Percentiles rank a stretch among this genome's conserved stretches.
Conservation (phyloP, 106 monocot genomes). For the Amphibolis antarctica region DNA sequence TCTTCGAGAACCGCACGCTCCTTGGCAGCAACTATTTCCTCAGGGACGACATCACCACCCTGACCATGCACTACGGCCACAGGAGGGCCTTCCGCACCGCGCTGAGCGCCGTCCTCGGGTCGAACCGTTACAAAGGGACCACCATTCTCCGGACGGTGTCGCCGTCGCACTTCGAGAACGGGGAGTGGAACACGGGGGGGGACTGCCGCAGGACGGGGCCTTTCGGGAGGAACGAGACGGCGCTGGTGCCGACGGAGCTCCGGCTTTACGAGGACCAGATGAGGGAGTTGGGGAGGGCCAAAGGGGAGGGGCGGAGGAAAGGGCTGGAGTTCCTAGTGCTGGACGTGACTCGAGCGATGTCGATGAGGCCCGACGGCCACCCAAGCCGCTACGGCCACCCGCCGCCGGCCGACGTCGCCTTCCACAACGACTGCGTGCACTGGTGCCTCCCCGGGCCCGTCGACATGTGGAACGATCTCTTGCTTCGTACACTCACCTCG, state of each 20-base stretch:
- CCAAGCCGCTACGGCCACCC: slow-evolving; percentile 43
- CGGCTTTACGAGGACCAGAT: slow-evolving; percentile 25
- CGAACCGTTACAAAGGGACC: slow-evolving; percentile 8
- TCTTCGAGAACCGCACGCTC: slow-evolving; percentile 13
- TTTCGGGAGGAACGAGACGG: slow-evolving; percentile 16
- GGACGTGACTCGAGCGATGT: slow-evolving; percentile 27
- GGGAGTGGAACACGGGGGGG: slow-evolving; percentile 44
- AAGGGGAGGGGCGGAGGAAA: slow-evolving; percentile 14
- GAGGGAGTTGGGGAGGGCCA: slow-evolving; percentile 27
- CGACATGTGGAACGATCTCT: slow-evolving; percentile 23
- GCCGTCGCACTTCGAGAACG: slow-evolving; percentile 35
- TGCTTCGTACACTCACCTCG: neutral
- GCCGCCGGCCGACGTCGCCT: slow-evolving; percentile 10
- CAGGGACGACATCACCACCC: slow-evolving; percentile 6
- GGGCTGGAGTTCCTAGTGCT: slow-evolving; percentile 29
- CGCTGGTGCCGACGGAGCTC: slow-evolving; percentile 11
- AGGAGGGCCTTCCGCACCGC: slow-evolving; percentile 30
- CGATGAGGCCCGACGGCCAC: slow-evolving; percentile 47
- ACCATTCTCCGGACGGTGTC: slow-evolving; percentile 29
- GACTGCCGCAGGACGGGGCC: slow-evolving; percentile 31
- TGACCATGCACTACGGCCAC: slow-evolving; percentile 23
- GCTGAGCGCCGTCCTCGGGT: slow-evolving; percentile 12
- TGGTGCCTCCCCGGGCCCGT: slow-evolving; percentile 63
- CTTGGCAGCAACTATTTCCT: slow-evolving; percentile 32
- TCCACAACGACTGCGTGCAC: slow-evolving; percentile 54